Evolutionary conservation across 1,284 basidiomycete species (phyloP).

Genomic region (Puccinia polysora): DNA sequence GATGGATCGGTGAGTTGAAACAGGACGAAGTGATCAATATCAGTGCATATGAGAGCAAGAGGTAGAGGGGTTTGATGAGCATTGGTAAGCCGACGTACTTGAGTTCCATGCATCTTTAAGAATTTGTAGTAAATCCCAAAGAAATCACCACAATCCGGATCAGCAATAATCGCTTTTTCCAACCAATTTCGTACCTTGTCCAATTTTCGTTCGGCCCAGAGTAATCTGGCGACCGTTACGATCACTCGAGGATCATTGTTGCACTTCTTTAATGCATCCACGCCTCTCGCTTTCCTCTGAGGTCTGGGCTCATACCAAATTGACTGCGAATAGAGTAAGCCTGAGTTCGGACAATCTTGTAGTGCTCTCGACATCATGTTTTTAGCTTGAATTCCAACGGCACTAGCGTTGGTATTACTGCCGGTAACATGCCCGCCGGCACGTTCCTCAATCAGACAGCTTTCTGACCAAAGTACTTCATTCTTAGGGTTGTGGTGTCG

Average conservation of each 20-base stretch:
- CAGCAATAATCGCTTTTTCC: conserved; percentile 67
- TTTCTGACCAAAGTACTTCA: conserved; percentile 83
- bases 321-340: conserved; percentile 79
- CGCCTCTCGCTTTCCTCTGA: conserved; percentile 75
- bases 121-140: conserved; percentile 98
- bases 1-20: background rate
- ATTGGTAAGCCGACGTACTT: conserved; percentile 57
- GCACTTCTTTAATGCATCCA: conserved; percentile 83
- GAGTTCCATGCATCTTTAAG: conserved; percentile 78
- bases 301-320: conserved; percentile 87
- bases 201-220: conserved; percentile 89
- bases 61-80: conserved; percentile 13
- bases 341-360: conserved; percentile 85
- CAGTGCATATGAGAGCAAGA: conserved; percentile 39
- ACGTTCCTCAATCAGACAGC: conserved; percentile 81
- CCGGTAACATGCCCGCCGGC: conserved; percentile 70
- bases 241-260: conserved; percentile 80
- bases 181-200: conserved; percentile 95
- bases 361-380: conserved; percentile 57
- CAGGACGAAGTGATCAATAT: background rate
- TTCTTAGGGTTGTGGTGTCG: conserved; percentile 76
- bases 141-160: conserved; percentile 73
- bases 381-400: conserved; percentile 13
- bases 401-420: conserved; percentile 66
- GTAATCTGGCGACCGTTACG: conserved; percentile 80